Evolutionary conservation across 495 filamentous ascomycete genomes (phyloP), one percentile per base, ranked within the genome.

Genomic region (Annulohypoxylon nitens): DNA sequence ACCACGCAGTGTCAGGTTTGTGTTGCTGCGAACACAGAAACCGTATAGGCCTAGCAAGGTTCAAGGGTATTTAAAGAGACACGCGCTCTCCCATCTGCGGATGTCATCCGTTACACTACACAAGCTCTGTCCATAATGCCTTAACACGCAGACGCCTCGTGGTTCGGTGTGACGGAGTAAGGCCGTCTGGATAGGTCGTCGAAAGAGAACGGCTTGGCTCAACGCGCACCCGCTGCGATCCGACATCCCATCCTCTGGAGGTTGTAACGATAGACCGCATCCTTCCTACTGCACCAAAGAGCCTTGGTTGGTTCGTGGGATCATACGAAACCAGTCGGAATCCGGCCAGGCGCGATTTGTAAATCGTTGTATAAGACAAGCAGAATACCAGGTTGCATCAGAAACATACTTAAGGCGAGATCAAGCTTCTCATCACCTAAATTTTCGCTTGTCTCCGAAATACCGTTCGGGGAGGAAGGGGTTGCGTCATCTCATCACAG

Each of bases 61-160:
- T 74, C 67, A 74, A 54, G 67, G 71, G 34, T 70, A 63, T 70
- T 48, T 74, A 60, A 67, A 54, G 63, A 59, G 58, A 67, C 62
- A 67, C 53, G 58, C 48, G 61, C 36, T 63, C 39, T 64, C 18
- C 67, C 55, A 43, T 53, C 51, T 70, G 59, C 50, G 63, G 62
- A 45, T 70, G 63, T 74, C 37, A 60, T 23, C 54, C 57, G 67
- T 74, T 70, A 60, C 71, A 74, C 67, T 41, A 63, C 71, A 64
- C 51, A 59, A 61, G 45, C 6, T 41, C 51, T 18, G 39, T 41
- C n/a, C 63, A 67, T 45, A 47, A 43, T 45, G 26, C 30, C 48
- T n/a, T 61, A 58, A 43, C 66, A 69, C 55, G 39, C 57, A 74
- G 33, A 70, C 36, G 51, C 45, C 71, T 74, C 62, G 71, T 74